A percentile compares a stretch with the other conserved stretches of the same genome.
phyloP scores from a whole-genome alignment of 148 eudicot genomes.

The Gaultheria prostrata region DNA sequence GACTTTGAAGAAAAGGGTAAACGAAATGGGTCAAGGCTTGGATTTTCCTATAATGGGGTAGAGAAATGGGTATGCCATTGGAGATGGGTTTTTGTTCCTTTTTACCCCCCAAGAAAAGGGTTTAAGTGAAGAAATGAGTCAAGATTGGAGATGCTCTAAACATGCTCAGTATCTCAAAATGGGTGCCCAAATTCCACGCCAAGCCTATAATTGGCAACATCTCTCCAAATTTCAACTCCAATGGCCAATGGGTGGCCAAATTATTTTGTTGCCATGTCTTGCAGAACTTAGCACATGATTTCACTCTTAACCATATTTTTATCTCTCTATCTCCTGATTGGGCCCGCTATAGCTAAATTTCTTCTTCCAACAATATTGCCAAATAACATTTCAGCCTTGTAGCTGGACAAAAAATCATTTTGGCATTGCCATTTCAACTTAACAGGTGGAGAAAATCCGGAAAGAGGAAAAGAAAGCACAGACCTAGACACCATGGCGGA shows the following conservation, averaged over 20 bases:
- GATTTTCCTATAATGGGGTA: no score
- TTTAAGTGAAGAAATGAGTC: no score
- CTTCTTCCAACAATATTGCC: background rate
- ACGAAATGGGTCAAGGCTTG: no score
- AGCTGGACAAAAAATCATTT: background rate
- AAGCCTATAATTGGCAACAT: background rate
- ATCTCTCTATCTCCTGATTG: background rate
- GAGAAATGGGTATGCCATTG: no score
- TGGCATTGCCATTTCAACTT: no score
- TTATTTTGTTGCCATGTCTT: background rate
- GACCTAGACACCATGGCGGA: slow-evolving; percentile 97
- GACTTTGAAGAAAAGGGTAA: no score
- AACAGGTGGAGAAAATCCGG: background rate
- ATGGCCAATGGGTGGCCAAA: background rate
- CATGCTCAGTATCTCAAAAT: no score
- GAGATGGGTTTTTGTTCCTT: no score
- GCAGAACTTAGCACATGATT: background rate
- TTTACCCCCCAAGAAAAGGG: no score
- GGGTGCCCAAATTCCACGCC: no score
- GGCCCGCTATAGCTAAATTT: background rate
- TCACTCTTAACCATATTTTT: background rate
- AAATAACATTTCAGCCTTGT: background rate
- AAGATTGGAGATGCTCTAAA: no score
- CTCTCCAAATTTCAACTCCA: background rate
- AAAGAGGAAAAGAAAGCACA: background rate